phyloP scores from a whole-genome alignment of 1,284 basidiomycete species.

The Leccinum ponderosum region DNA sequence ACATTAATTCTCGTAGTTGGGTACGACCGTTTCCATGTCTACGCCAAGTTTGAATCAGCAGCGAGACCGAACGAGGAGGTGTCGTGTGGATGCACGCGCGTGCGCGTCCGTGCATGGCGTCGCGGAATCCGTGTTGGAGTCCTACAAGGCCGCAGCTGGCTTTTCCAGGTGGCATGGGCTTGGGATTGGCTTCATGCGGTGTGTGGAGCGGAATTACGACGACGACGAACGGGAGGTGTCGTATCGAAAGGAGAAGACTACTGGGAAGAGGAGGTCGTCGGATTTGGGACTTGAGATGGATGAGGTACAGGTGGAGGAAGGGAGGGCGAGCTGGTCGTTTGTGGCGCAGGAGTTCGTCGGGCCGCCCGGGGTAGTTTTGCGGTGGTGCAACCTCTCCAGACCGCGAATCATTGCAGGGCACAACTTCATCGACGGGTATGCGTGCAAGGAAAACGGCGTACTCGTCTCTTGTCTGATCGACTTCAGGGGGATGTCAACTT shows the following conservation, averaged over 20 bases:
- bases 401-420: no score
- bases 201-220: neutral
- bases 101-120: slow-evolving; percentile 11
- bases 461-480: no score
- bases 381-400: neutral
- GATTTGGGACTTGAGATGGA: slow-evolving; percentile 15
- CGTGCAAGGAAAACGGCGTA: no score
- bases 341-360: slow-evolving; percentile 26
- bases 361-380: slow-evolving; percentile 15
- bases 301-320: slow-evolving; percentile 27
- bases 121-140: slow-evolving; percentile 22
- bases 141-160: slow-evolving; percentile 29
- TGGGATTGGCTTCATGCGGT: slow-evolving; percentile 12
- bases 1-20: slow-evolving; percentile 7
- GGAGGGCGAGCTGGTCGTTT: slow-evolving; percentile 20
- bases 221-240: neutral
- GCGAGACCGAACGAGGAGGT: neutral
- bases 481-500: no score
- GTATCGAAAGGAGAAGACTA: neutral
- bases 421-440: no score
- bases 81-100: neutral
- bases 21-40: slow-evolving; percentile 2
- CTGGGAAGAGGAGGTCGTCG: neutral
- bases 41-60: neutral
- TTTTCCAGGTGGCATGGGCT: slow-evolving; percentile 33